These are phyloP conservation scores for Cucurbita argyrosperma DNA, from an alignment of 306 rosid species.

Conservation along the genomic window DNA sequence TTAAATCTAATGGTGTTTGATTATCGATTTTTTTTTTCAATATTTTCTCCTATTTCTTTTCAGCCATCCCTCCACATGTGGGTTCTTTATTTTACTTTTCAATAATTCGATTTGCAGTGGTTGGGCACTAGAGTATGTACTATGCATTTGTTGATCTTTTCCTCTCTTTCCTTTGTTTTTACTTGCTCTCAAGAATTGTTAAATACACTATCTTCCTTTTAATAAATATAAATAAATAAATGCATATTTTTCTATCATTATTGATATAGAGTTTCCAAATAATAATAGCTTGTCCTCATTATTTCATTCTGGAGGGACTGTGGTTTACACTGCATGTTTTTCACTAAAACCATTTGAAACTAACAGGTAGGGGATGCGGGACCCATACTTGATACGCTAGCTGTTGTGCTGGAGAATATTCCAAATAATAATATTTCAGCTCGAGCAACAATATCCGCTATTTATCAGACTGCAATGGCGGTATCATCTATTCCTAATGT, in stretches of 20 bases:
- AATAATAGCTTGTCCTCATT: not conserved
- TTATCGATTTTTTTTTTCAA: not conserved
- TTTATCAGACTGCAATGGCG: constrained; percentile 62
- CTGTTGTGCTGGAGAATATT: constrained; percentile 67
- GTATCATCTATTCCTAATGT: constrained; percentile 63
- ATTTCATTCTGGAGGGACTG: not conserved
- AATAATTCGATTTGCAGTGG: not conserved
- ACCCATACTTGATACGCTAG: constrained; percentile 86
- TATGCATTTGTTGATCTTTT: not conserved
- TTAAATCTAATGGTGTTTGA: not conserved
- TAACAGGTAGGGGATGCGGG: constrained; percentile 78
- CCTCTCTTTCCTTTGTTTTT: not conserved
- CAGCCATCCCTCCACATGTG: not conserved
- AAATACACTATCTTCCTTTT: not conserved
- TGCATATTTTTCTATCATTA: not conserved
- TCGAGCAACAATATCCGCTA: constrained; percentile 64
- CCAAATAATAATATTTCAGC: constrained; percentile 35
- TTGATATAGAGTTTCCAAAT: not conserved
- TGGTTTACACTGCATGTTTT: not conserved
- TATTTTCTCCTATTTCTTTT: not conserved
- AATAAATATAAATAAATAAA: not conserved
- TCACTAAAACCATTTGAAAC: constrained; percentile 21
- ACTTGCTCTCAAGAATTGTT: not conserved
- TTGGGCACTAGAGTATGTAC: not conserved
- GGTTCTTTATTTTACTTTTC: not conserved